Evolutionary conservation across 2,329 filamentous ascomycete genomes (phyloP), one percentile per base, ranked within the genome.

Genomic region (Pyrenophora teres): DNA sequence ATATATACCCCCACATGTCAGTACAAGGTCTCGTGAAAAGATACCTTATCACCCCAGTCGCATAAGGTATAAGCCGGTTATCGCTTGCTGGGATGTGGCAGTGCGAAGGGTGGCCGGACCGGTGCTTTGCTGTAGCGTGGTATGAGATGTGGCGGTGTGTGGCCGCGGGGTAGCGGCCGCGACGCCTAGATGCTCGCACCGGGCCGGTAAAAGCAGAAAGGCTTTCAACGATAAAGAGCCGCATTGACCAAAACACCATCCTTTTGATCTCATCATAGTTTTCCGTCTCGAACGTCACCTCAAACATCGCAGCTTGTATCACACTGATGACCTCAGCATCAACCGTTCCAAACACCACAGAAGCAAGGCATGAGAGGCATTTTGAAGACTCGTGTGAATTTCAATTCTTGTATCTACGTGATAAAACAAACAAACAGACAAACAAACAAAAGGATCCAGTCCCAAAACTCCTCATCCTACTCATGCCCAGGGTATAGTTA

Each of bases 401-500:
- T 9, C 8, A 30, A 5, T 15, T 15, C 33, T n/a, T 37, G 23
- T 18, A 25, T 30, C 10, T 38, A 46, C 25, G 31, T 39, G 12
- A 33, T 25, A 33, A 19, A 18, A 39, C 21, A 21, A 21, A 21
- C 5, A 21, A 21, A 5, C 19, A 21, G 15, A 15, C 15, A 40
- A 42, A 13, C 13, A 45, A 32, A 38, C 27, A 21, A 23, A 36
- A 39, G 43, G 43, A 46, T 31, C 43, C 43, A 39, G 43, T 46
- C 35, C 43, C 36, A 46, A 46, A 46, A 46, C 43, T 46, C 43
- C 43, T 36, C 40, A 50, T 23, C 39, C 49, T 30, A 51, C 39
- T 47, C 50, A 45, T 54, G 46, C 51, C 52, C 40, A 54, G 52
- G 56, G 52, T 58, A 62, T 62, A 55, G 18, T 36, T 47, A 45